phyloP scores from a whole-genome alignment of 2,329 filamentous ascomycete genomes.

The Colletotrichum gloeosporioides region DNA sequence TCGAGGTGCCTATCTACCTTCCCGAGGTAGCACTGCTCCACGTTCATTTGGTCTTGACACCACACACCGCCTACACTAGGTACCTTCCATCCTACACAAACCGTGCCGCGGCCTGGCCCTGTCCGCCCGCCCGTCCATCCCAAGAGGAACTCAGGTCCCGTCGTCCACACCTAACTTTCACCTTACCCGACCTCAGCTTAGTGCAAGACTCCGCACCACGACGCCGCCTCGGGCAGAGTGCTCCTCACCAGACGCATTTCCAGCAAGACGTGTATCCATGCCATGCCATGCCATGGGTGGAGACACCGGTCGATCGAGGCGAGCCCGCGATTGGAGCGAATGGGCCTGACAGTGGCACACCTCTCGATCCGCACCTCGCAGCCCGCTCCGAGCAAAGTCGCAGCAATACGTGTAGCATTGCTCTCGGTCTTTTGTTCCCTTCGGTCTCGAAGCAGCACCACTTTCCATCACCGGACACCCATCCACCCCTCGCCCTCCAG shows the following conservation, averaged over 20 bases:
- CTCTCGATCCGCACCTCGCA: neutral
- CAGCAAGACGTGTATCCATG: neutral
- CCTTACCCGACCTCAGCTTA: neutral
- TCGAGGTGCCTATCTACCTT: fast-evolving
- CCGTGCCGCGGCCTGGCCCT: neutral
- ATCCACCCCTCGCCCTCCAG: neutral
- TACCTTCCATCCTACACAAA: neutral
- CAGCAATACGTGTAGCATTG: neutral
- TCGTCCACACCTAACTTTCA: neutral
- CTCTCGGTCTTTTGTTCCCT: neutral
- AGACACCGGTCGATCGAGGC: neutral
- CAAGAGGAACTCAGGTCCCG: neutral
- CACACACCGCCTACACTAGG: neutral
- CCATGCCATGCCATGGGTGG: neutral
- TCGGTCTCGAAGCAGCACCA: neutral
- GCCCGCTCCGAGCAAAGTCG: neutral
- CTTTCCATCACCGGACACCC: neutral
- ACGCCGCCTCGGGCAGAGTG: neutral
- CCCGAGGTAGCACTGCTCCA: neutral
- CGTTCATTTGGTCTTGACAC: neutral
- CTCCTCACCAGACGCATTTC: neutral
- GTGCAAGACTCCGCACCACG: neutral
- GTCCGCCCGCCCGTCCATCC: neutral
- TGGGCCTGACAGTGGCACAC: neutral
- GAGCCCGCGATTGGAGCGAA: constrained; percentile 18